phyloP scores from a whole-genome alignment of 2,329 filamentous ascomycete species.

The Aspergillus quadricinctus region DNA sequence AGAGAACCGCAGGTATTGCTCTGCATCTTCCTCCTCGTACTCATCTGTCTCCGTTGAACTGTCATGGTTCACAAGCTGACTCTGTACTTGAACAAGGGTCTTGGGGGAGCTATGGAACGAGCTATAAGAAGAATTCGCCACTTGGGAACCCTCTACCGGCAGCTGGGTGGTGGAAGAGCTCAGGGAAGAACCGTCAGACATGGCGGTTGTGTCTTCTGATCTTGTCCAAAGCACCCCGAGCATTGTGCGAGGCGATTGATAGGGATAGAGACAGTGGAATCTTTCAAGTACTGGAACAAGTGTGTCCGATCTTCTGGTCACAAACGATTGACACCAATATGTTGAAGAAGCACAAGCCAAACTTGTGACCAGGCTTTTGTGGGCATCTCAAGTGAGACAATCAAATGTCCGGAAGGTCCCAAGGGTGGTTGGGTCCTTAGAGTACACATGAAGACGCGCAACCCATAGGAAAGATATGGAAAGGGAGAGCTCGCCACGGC shows the following conservation, averaged over 20 bases:
- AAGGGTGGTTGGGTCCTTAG: neutral
- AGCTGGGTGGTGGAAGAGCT: slow-evolving; percentile 11
- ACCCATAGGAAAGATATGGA: neutral
- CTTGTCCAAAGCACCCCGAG: slow-evolving; percentile 1
- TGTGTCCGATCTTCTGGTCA: neutral
- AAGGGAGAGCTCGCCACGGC: neutral
- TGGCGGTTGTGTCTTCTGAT: slow-evolving; percentile 1
- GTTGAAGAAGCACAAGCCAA: neutral
- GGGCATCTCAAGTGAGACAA: neutral
- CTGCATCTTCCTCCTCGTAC: slow-evolving; percentile 44
- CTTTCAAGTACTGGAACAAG: neutral
- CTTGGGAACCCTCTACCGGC: slow-evolving; percentile 6
- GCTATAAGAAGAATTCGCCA: slow-evolving; percentile 11
- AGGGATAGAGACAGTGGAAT: neutral
- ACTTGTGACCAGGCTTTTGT: neutral
- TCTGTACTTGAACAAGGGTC: slow-evolving; percentile 27
- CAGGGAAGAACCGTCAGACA: slow-evolving; percentile 9
- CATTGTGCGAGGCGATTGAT: slow-evolving; percentile 1
- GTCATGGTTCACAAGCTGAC: slow-evolving; percentile 31
- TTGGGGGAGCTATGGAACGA: slow-evolving; percentile 13
- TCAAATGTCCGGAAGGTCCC: neutral
- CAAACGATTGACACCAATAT: neutral
- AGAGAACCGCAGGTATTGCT: slow-evolving; percentile 62
- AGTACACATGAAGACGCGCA: neutral
- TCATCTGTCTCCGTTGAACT: slow-evolving; percentile 24